Conservation (phyloP, 371 early-diverging fungal species). For the Apophysomyces ossiformis region DNA sequence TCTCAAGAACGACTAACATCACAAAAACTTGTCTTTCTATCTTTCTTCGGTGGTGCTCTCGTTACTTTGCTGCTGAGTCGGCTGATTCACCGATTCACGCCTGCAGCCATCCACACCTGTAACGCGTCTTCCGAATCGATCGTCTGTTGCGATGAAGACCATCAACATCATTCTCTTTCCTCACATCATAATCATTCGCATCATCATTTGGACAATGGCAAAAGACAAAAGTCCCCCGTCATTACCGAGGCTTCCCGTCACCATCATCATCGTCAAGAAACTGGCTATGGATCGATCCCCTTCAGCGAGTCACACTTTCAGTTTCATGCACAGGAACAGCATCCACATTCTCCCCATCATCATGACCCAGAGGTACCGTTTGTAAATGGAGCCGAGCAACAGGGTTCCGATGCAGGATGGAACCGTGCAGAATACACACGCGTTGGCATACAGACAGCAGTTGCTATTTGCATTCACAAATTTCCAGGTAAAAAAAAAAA, state of each 20-base stretch:
- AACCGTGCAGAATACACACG: slow-evolving; percentile 26
- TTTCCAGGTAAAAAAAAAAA: slow-evolving; percentile 58
- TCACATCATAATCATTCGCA: background rate
- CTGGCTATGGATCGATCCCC: slow-evolving; percentile 34
- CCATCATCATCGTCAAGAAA: slow-evolving; percentile 25
- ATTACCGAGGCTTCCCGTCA: background rate
- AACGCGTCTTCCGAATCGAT: slow-evolving; percentile 27
- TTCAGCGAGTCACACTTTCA: slow-evolving; percentile 43
- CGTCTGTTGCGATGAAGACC: slow-evolving; percentile 13
- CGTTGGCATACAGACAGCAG: slow-evolving; percentile 77
- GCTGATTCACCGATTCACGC: slow-evolving; percentile 38
- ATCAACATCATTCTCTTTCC: background rate
- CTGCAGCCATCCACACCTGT: slow-evolving; percentile 46
- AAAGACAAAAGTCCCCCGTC: background rate
- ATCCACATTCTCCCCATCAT: slow-evolving; percentile 13
- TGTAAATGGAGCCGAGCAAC: too few relatives aligned
- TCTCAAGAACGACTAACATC: slow-evolving; percentile 29
- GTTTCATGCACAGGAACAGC: slow-evolving; percentile 29
- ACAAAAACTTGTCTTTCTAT: slow-evolving; percentile 25
- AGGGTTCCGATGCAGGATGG: background rate
- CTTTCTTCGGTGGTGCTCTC: slow-evolving; percentile 37
- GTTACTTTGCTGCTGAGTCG: slow-evolving; percentile 37
- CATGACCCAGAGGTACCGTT: background rate
- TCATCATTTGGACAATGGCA: background rate
- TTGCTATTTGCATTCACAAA: slow-evolving; percentile 81